Percentiles rank a stretch among this genome's conserved stretches.
Conservation (phyloP, 1,284 basidiomycete genomes). For the Sanghuangporus baumii region DNA sequence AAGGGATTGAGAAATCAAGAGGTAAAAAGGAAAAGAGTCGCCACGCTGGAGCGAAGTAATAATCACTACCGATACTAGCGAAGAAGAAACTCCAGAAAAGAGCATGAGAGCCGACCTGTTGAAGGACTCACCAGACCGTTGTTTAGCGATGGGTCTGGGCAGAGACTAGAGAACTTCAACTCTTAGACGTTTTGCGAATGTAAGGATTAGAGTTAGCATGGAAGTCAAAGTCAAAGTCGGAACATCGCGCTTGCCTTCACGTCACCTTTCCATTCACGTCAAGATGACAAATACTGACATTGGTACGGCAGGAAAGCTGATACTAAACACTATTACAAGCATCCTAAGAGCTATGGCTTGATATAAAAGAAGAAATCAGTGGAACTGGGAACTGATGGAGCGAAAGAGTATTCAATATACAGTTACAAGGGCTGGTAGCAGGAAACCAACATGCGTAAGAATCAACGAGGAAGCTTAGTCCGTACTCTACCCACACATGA, state of each 20-base stretch:
- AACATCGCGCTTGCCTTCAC: not conserved
- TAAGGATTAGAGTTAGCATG: not conserved
- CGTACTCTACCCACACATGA: not conserved
- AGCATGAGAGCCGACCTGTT: no score
- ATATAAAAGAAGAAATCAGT: not conserved
- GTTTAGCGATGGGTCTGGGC: no score
- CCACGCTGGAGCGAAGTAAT: no score
- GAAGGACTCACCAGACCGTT: no score
- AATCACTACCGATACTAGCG: no score
- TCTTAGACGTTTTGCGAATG: not conserved
- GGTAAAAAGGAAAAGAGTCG: no score
- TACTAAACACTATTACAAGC: not conserved
- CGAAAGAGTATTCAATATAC: not conserved
- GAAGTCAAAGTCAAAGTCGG: no score
- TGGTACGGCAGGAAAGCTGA: not conserved
- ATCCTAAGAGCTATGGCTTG: not conserved
- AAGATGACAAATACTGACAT: not conserved
- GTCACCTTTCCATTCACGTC: not conserved
- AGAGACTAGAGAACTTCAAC: not conserved
- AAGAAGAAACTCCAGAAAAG: no score
- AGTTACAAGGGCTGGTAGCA: not conserved
- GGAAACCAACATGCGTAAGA: not conserved
- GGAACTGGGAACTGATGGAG: not conserved
- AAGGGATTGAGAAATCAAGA: no score
- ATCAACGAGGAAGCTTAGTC: not conserved